phyloP scores from a whole-genome alignment of 805 yeast species.

The Spathaspora hagerdaliae region DNA sequence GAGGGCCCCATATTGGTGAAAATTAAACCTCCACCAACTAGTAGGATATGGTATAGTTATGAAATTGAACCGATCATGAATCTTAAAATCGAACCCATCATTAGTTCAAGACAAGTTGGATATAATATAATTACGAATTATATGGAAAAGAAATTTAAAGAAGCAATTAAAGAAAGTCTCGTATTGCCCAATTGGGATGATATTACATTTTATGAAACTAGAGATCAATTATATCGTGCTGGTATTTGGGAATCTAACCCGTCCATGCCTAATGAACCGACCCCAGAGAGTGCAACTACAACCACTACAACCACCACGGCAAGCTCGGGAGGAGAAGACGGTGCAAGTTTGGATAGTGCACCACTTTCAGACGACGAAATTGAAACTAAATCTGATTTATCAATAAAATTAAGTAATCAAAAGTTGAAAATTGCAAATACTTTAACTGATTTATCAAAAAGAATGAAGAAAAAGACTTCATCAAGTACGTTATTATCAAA shows the following conservation, averaged over 20 bases:
- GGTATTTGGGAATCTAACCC: conserved; percentile 77
- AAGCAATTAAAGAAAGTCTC: conserved; percentile 71
- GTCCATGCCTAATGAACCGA: not conserved
- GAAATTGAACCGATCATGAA: conserved; percentile 73
- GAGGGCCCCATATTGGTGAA: conserved; percentile 70
- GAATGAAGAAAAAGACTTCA: conserved; percentile 14
- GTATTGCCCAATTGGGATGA: conserved; percentile 92
- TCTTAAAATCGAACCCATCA: conserved; percentile 82
- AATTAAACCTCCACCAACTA: conserved; percentile 87
- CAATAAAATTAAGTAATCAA: not conserved
- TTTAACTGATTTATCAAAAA: conserved; percentile 21
- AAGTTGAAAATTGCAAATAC: conserved; percentile 19
- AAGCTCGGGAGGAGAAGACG: not conserved
- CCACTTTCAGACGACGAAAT: conserved; percentile 1
- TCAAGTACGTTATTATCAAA: not conserved
- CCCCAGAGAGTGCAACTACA: not conserved
- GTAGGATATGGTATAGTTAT: conserved; percentile 87
- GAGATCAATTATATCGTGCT: conserved; percentile 74
- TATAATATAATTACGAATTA: conserved; percentile 76
- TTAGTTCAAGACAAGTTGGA: conserved; percentile 76
- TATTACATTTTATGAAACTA: conserved; percentile 63
- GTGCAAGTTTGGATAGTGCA: not conserved
- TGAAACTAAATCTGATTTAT: conserved; percentile 9
- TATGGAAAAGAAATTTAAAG: conserved; percentile 73
- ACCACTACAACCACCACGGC: not conserved